phyloP scores from a whole-genome alignment of 768 basidiomycete genomes.

The Tylopilus vinaceipallidus region DNA sequence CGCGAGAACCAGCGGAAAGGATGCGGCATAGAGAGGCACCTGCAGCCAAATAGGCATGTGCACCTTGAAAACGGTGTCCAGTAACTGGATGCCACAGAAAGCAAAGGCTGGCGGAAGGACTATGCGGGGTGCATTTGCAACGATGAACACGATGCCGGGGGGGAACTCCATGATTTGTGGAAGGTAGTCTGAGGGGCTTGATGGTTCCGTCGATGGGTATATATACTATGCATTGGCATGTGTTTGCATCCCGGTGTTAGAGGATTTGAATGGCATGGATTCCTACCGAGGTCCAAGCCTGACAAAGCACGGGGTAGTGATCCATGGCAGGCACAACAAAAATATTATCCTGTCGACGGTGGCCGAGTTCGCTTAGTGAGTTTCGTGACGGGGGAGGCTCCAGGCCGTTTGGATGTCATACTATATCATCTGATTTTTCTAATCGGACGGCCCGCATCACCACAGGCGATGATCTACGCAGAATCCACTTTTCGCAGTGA shows the following conservation, averaged over 20 bases:
- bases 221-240: conserved; percentile 9
- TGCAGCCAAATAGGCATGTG: conserved; percentile 18
- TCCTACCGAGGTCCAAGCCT: background rate
- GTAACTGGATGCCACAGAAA: conserved; percentile 15
- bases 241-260: background rate
- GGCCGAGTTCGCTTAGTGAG: background rate
- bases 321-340: background rate
- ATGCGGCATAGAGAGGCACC: conserved; percentile 15
- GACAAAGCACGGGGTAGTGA: background rate
- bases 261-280: background rate
- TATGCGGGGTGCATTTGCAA: conserved; percentile 25
- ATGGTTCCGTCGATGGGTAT: background rate
- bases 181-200: background rate
- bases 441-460: background rate
- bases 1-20: conserved; percentile 25
- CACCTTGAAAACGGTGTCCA: conserved; percentile 2
- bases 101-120: conserved; percentile 16
- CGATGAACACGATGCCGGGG: conserved; percentile 32
- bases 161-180: conserved; percentile 28
- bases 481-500: conserved; percentile 5
- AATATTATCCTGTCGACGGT: background rate
- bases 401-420: too few relatives aligned
- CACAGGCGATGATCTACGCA: conserved; percentile 9
- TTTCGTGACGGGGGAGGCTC: too few relatives aligned
- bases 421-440: background rate